Conservation (phyloP, 495 filamentous ascomycete species). For the Margaritispora aquatica region DNA sequence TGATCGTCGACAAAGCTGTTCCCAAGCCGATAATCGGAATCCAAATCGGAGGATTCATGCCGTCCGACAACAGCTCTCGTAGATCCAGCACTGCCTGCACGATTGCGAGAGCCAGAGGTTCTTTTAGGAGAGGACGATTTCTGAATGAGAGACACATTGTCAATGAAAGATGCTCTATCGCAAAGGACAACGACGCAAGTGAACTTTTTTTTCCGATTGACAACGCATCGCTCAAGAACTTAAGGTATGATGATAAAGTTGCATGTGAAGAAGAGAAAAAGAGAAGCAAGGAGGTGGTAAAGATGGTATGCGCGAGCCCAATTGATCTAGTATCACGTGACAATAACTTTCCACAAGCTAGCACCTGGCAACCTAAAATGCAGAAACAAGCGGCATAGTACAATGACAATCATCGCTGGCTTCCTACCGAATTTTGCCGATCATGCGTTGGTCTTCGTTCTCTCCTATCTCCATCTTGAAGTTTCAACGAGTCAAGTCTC, state of each 20-base stretch:
- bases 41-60: constrained; percentile 5
- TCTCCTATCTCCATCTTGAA: constrained; percentile 44
- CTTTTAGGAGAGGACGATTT: constrained; percentile 10
- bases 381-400: constrained; percentile 23
- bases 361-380: constrained; percentile 15
- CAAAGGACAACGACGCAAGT: not conserved
- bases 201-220: not conserved
- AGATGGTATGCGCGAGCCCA: constrained; percentile 22
- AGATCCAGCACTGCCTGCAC: constrained; percentile 9
- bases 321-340: constrained; percentile 12
- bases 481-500: constrained; percentile 73
- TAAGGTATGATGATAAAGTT: not conserved
- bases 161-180: constrained; percentile 12
- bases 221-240: constrained; percentile 6
- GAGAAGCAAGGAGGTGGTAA: constrained; percentile 2
- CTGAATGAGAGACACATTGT: constrained; percentile 12
- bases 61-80: constrained; percentile 9
- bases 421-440: constrained; percentile 30
- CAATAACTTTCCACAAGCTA: constrained; percentile 18
- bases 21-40: constrained; percentile 3
- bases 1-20: constrained; percentile 18
- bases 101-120: constrained; percentile 7
- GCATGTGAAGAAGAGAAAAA: constrained; percentile 10
- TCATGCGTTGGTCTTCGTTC: constrained; percentile 40
- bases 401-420: constrained; percentile 27